Conservation (phyloP, 495 filamentous ascomycete species). For the Aspergillus conjunctus region DNA sequence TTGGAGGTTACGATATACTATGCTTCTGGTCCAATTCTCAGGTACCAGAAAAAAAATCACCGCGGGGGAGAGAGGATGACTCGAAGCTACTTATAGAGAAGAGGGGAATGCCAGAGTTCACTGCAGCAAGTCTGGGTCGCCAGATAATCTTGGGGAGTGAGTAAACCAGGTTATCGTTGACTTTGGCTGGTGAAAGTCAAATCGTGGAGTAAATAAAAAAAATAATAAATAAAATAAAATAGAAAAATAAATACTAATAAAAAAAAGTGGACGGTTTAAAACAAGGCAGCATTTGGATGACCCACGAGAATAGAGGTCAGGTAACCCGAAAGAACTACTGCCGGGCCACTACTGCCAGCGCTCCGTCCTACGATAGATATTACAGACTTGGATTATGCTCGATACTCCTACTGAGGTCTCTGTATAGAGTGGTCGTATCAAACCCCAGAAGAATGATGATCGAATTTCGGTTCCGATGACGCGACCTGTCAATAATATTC, state of each 20-base stretch:
- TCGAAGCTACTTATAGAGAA: background rate
- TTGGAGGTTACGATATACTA: background rate
- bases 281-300: background rate
- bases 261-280: background rate
- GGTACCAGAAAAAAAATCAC: background rate
- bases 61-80: background rate
- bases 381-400: background rate
- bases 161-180: background rate
- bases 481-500: slow-evolving; percentile 16
- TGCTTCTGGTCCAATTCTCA: background rate
- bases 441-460: background rate
- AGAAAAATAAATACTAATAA: background rate
- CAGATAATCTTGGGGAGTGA: background rate
- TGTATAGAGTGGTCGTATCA: background rate
- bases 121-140: background rate
- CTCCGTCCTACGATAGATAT: background rate
- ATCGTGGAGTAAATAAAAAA: background rate
- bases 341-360: too few species aligned
- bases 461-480: slow-evolving; percentile 7
- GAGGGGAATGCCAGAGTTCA: background rate
- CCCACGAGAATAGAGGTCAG: background rate
- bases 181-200: background rate
- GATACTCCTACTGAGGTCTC: background rate
- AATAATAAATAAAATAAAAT: background rate
- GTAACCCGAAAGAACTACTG: background rate